Evolutionary conservation across 192 early-diverging fungal genomes (phyloP), one percentile per base, ranked within the genome.

Genomic region (Haplosporangium gracile): DNA sequence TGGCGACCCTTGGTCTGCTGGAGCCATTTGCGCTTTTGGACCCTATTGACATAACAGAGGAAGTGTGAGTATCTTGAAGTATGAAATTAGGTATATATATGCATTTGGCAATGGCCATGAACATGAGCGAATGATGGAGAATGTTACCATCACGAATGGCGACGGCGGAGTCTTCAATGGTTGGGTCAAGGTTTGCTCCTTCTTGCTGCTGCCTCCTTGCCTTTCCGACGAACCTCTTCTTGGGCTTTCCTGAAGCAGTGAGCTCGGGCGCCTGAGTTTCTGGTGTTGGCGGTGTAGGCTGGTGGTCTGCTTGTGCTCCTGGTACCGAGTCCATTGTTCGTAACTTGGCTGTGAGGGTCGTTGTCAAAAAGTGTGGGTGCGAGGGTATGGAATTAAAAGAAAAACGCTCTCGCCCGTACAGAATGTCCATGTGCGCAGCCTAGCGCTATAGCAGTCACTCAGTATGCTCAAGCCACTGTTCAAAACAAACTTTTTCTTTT

Each of bases 211-310:
- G 86, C 74, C 69, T 83, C 57, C 74, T 89, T 40, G 91, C 82
- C 42, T 84, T 83, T 51, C 91, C 91, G 26, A 92, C 90, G 73
- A 92, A 92, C 13, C 91, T 74, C 70, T 91, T 92, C 65, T 89
- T 88, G 15, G 90, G 85, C 60, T 90, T 90, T 57, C 84, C 83
- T 10, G 84, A 86, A 34, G 84, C 72, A 15, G 84, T 81, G 24
- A 86, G 55, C 40, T 86, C 79, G 55, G 79, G 84, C 15, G 51
- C 38, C 0, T 65, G 36, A 9, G 42, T 16, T 38, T 5, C 32
- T 26, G 43, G 11, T 45, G 43, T 45, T 45, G 43, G 53, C 34
- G 70, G 74, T 11, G 26, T 29, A 32, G 74, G 36, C 42, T 42
- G 32, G 8, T 34, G 65, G 15, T 51, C 49, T 32, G 60, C 60